A percentile compares a stretch with the other conserved stretches of the same genome.
Conservation (phyloP, 192 early-diverging fungal species). For the Podila verticillata region DNA sequence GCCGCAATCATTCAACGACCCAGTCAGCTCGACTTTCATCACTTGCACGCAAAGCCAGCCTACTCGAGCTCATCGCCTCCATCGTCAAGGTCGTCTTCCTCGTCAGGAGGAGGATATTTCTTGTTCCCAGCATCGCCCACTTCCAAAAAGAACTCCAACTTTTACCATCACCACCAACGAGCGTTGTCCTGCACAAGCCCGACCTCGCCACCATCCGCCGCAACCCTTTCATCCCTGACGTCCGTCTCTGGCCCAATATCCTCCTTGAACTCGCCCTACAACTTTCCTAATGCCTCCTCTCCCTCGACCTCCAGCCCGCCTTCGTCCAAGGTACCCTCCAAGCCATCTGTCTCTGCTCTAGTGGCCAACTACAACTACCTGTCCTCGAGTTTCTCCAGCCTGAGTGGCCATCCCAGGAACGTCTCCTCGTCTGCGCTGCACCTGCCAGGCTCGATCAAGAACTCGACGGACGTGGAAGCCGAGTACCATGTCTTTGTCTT, state of each 20-base stretch:
- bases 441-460: conserved; percentile 38
- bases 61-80: neutral
- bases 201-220: conserved; percentile 18
- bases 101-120: neutral
- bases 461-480: conserved; percentile 38
- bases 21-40: conserved; percentile 40
- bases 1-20: conserved; percentile 22
- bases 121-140: conserved; percentile 9
- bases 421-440: conserved; percentile 33
- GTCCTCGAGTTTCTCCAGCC: conserved; percentile 34
- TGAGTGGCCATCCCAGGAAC: conserved; percentile 21
- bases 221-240: conserved; percentile 27
- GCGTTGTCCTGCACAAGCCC: conserved; percentile 6
- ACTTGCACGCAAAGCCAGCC: conserved; percentile 37
- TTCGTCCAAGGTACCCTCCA: neutral
- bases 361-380: conserved; percentile 39
- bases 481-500: conserved; percentile 51
- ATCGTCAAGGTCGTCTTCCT: conserved; percentile 12
- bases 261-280: neutral
- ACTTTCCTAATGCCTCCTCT: conserved; percentile 4
- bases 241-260: neutral
- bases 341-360: conserved; percentile 19
- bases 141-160: neutral
- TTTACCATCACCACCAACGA: conserved; percentile 3
- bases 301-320: neutral